Evolutionary conservation across 148 eudicot species (phyloP).

Genomic region (Rhododendron ovatum): DNA sequence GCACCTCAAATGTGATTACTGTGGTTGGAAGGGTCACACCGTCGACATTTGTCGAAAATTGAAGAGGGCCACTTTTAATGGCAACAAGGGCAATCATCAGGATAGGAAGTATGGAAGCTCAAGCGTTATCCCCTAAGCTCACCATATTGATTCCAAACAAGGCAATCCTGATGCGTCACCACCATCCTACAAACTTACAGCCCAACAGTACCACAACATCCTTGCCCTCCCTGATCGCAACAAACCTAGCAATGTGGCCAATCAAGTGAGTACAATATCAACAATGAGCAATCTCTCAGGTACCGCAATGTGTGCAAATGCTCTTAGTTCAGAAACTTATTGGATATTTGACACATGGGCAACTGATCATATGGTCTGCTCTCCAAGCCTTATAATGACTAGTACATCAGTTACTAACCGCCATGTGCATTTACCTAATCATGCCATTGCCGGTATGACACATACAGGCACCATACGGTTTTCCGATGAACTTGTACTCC

Average conservation of each 20-base stretch:
- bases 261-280: not conserved
- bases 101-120: too few relatives aligned
- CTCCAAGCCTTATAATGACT: not conserved
- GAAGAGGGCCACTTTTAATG: not conserved
- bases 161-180: too few relatives aligned
- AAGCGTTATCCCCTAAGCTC: too few relatives aligned
- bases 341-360: slow-evolving; percentile 4
- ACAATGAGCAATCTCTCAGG: not conserved
- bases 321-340: not conserved
- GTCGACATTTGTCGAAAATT: not conserved
- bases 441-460: not conserved
- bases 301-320: not conserved
- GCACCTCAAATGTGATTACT: not conserved
- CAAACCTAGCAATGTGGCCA: not conserved
- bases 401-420: not conserved
- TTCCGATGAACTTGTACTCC: not conserved
- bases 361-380: slow-evolving; percentile 6
- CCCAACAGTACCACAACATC: not conserved
- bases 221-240: too few relatives aligned
- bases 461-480: not conserved
- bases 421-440: not conserved
- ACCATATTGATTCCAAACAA: too few relatives aligned
- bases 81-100: not conserved
- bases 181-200: not conserved
- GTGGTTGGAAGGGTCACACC: not conserved